Evolutionary conservation across 2,329 filamentous ascomycete genomes (phyloP).

Genomic region (Apiospora pterosperma): DNA sequence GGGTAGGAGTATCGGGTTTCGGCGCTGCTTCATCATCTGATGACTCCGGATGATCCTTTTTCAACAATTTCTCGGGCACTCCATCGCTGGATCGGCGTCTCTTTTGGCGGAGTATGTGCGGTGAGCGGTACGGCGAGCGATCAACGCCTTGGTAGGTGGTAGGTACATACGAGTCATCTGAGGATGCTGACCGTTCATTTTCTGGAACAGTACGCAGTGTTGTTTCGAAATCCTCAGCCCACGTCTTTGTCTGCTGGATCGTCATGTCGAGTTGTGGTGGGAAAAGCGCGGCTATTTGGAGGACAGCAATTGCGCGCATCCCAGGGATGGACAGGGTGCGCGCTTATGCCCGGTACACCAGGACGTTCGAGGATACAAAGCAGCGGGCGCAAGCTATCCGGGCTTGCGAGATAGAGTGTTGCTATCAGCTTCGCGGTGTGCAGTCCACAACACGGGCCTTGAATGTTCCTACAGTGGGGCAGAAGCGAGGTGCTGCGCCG

Average conservation of each 20-base stretch:
- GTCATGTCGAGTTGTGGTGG: too few species aligned
- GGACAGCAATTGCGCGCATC: too few species aligned
- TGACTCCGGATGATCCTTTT: neutral
- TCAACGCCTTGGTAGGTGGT: slow-evolving; percentile 16
- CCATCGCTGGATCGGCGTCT: neutral
- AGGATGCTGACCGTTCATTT: slow-evolving; percentile 19
- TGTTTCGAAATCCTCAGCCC: slow-evolving; percentile 21
- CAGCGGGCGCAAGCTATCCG: too few species aligned
- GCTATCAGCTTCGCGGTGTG: too few species aligned
- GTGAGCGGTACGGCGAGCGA: slow-evolving; percentile 25
- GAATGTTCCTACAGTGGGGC: too few species aligned
- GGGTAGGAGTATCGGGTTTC: slow-evolving; percentile 9
- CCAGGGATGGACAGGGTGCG: too few species aligned
- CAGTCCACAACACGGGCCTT: too few species aligned
- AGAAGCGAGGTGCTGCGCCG: neutral
- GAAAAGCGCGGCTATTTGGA: too few species aligned
- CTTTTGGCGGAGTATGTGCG: neutral
- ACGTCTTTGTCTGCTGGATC: too few species aligned
- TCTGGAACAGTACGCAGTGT: slow-evolving; percentile 18
- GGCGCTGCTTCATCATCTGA: slow-evolving; percentile 11
- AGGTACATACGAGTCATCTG: slow-evolving; percentile 15
- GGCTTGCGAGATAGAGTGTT: too few species aligned
- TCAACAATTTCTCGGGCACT: neutral
- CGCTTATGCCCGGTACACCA: too few species aligned
- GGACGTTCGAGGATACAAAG: too few species aligned